A percentile compares a stretch with the other conserved stretches of the same genome.
Conservation (phyloP, 1,284 basidiomycete genomes). For the Lignosus rhinocerotis region DNA sequence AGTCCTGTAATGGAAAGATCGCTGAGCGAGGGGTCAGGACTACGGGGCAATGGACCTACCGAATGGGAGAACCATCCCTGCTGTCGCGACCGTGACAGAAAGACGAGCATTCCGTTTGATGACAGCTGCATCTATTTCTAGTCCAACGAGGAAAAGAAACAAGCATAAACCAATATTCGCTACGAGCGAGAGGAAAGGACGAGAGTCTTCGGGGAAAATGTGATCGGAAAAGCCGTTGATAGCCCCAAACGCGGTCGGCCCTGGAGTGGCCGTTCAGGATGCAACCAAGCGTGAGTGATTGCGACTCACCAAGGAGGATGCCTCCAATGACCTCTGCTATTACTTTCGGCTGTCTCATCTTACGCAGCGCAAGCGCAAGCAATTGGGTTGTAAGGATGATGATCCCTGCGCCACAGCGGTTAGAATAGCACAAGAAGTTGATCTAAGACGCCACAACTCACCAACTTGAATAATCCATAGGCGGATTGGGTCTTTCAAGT, state of each 20-base stretch:
- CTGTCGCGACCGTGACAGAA: constrained; percentile 50
- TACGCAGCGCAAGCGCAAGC: constrained; percentile 69
- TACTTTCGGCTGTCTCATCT: constrained; percentile 84
- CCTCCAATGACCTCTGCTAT: constrained; percentile 88
- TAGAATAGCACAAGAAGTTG: not conserved
- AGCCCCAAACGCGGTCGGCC: constrained; percentile 76
- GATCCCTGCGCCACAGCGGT: constrained; percentile 47
- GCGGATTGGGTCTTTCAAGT: constrained; percentile 72
- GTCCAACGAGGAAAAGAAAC: constrained; percentile 90
- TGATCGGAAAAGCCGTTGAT: constrained; percentile 80
- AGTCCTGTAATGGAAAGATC: constrained; percentile 56
- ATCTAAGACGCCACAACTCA: constrained; percentile 36
- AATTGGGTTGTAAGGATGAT: constrained; percentile 83
- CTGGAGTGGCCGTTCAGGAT: constrained; percentile 28
- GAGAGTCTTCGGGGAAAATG: constrained; percentile 77
- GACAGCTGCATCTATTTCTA: constrained; percentile 83
- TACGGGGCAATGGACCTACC: constrained; percentile 14
- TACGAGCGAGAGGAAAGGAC: constrained; percentile 81
- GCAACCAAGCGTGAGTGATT: not conserved
- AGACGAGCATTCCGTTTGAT: constrained; percentile 77
- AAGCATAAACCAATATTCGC: constrained; percentile 94
- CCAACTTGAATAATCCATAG: constrained; percentile 91
- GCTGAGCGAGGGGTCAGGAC: not conserved
- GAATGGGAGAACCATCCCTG: constrained; percentile 50
- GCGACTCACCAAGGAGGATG: constrained; percentile 70